Evolutionary conservation across 306 rosid species (phyloP), one percentile per base, ranked within the genome.

Genomic region (Urtica urens): DNA sequence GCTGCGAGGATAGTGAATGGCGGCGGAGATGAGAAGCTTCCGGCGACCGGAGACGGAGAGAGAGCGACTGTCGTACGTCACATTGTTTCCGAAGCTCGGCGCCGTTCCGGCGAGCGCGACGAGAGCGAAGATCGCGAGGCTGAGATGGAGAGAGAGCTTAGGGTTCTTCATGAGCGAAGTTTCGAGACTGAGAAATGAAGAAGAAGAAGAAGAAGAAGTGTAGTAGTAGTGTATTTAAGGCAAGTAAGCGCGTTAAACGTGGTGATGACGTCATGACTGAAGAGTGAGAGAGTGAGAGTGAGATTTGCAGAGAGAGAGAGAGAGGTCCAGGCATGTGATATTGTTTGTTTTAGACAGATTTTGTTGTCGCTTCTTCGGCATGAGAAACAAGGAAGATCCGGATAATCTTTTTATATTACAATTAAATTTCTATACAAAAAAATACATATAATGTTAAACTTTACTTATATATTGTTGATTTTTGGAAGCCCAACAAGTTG

Each of bases 1-100:
- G 27, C 96, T 87, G 55, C 96, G 83, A 47, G 96, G 96, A 57
- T 87, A 87, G 69, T 87, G 96, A 70, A 83, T 78, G 76, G 96
- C 54, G 28, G 96, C 87, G 52, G 96, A 87, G 73, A 87, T 73
- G 34, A 83, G 93, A 46, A 87, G 94, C 79, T 78, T 80, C 4
- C 85, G 65, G 6, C 73, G 76, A 57, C 87, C 96, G 37, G 75
- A 60, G 46, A 87, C 74, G 63, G 83, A 71, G 64, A 87, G 75
- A 10, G 96, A 87, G 25, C 93, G 94, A 24, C 67, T 67, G 12
- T 87, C 96, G 62, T 83, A 87, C 46, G 72, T 82, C 0, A 87
- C 96, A 64, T 83, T 87, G 46, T 68, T 57, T 16, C 21, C 64
- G 3, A 16, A 41, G 45, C 59, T 23, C 33, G 42, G 37, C 17